Evolutionary conservation across 2,329 filamentous ascomycete genomes (phyloP).

Genomic region (Huntiella moniliformis): DNA sequence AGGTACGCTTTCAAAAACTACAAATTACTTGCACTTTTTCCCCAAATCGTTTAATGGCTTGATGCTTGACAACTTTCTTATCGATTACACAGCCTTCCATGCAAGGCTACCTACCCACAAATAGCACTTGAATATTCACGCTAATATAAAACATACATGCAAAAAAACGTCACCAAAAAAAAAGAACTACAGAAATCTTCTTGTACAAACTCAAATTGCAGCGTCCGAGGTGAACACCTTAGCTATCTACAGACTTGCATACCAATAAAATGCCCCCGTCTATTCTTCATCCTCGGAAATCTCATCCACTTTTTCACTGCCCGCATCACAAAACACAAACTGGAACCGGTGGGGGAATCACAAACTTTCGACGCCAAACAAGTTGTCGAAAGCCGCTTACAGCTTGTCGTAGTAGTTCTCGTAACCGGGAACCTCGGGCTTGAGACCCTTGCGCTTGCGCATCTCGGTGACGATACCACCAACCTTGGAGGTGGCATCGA

Average conservation of each 20-base stretch:
- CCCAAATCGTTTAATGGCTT: too few relatives aligned
- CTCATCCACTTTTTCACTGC: conserved; percentile 12
- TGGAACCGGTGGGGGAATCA: conserved; percentile 10
- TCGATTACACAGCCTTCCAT: too few relatives aligned
- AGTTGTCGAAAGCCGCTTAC: conserved; percentile 9
- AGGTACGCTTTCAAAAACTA: too few relatives aligned
- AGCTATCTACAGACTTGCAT: conserved; percentile 9
- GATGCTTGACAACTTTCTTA: too few relatives aligned
- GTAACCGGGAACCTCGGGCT: conserved; percentile 80
- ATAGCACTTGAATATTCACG: too few relatives aligned
- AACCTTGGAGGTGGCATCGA: conserved; percentile 66
- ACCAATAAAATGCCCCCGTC: conserved; percentile 6
- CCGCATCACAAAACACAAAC: conserved; percentile 6
- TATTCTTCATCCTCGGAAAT: conserved; percentile 10
- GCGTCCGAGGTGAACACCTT: conserved; percentile 11
- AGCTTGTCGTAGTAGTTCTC: conserved; percentile 40
- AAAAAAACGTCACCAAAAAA: background rate
- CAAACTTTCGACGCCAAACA: conserved; percentile 4
- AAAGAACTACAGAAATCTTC: background rate
- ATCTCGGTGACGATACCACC: conserved; percentile 70
- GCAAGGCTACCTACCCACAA: too few relatives aligned
- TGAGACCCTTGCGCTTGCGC: conserved; percentile 99
- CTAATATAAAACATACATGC: background rate
- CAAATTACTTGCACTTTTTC: too few relatives aligned
- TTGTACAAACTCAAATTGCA: conserved; percentile 7